Evolutionary conservation across 2,329 filamentous ascomycete genomes (phyloP).

Genomic region (Stachybotrys chlorohalonatus): DNA sequence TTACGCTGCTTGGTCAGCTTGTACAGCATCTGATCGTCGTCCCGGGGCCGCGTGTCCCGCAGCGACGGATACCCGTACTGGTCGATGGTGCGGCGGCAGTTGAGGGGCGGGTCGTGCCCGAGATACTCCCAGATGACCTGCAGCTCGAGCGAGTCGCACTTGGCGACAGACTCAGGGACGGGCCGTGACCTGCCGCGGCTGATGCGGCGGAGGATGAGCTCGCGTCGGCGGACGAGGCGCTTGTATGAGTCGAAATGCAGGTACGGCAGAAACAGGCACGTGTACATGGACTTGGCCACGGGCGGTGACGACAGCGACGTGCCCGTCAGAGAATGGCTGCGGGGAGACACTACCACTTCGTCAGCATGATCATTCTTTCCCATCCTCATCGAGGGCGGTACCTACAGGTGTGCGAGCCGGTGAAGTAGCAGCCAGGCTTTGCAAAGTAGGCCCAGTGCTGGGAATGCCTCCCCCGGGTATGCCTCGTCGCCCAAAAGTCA

Average conservation of each 20-base stretch:
- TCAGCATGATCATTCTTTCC: neutral
- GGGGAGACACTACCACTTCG: slow-evolving; percentile 22
- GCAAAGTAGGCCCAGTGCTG: slow-evolving; percentile 41
- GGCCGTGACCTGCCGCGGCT: slow-evolving; percentile 46
- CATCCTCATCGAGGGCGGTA: neutral
- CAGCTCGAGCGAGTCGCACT: slow-evolving; percentile 45
- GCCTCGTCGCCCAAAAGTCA: slow-evolving; percentile 39
- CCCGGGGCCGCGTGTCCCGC: slow-evolving; percentile 48
- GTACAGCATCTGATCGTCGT: slow-evolving; percentile 60
- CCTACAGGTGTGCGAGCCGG: slow-evolving; percentile 26
- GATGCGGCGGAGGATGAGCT: slow-evolving; percentile 42
- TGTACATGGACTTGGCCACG: slow-evolving; percentile 21
- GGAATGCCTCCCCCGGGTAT: slow-evolving; percentile 37
- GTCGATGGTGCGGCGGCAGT: slow-evolving; percentile 52
- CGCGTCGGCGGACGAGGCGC: slow-evolving; percentile 45
- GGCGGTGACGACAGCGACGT: slow-evolving; percentile 18
- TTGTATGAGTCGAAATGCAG: slow-evolving; percentile 58
- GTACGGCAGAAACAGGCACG: slow-evolving; percentile 48
- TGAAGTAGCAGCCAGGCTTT: slow-evolving; percentile 38
- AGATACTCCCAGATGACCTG: slow-evolving; percentile 56
- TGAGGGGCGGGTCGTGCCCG: slow-evolving; percentile 50
- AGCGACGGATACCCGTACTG: slow-evolving; percentile 56
- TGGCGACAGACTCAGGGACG: slow-evolving; percentile 43
- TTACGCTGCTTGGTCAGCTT: slow-evolving; percentile 48
- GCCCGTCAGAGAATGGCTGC: slow-evolving; percentile 16